Evolutionary conservation across 2,329 filamentous ascomycete species (phyloP).

Genomic region (Elsinoe perseae): DNA sequence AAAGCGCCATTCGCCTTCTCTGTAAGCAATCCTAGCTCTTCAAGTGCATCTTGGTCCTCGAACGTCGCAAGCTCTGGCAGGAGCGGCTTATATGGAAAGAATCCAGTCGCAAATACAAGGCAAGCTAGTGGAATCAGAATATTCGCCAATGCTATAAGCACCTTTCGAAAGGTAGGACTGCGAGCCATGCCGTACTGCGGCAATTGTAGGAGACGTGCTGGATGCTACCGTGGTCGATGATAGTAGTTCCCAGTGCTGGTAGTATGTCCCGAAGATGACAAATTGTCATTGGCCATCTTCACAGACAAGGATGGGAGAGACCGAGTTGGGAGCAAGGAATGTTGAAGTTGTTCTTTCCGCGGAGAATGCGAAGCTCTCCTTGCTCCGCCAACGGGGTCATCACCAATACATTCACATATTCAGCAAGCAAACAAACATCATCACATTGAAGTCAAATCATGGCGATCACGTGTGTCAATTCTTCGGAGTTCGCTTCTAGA

Average conservation of each 20-base stretch:
- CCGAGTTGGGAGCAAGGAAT: not conserved
- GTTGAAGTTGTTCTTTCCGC: not conserved
- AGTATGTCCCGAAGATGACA: not conserved
- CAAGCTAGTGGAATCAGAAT: constrained; percentile 64
- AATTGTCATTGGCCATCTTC: not conserved
- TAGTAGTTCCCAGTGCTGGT: not conserved
- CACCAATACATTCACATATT: not conserved
- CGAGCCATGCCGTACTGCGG: not conserved
- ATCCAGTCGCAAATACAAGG: constrained; percentile 71
- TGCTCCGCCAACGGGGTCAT: not conserved
- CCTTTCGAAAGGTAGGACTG: not conserved
- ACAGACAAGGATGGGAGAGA: not conserved
- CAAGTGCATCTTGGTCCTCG: constrained; percentile 20
- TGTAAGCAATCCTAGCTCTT: constrained; percentile 17
- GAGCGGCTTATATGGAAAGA: constrained; percentile 96
- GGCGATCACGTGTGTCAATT: constrained; percentile 4
- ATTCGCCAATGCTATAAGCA: constrained; percentile 59
- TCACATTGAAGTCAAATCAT: not conserved
- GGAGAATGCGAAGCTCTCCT: not conserved
- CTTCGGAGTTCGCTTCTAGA: constrained; percentile 8
- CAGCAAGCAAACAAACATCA: too few relatives aligned
- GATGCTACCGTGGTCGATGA: constrained; percentile 7
- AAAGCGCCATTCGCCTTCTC: constrained; percentile 1
- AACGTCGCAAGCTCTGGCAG: constrained; percentile 66
- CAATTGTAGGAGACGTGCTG: not conserved